These are phyloP conservation scores for Saccharomycopsis hybrid DNA, from an alignment of 1,139 yeast species.

Conservation along the genomic window DNA sequence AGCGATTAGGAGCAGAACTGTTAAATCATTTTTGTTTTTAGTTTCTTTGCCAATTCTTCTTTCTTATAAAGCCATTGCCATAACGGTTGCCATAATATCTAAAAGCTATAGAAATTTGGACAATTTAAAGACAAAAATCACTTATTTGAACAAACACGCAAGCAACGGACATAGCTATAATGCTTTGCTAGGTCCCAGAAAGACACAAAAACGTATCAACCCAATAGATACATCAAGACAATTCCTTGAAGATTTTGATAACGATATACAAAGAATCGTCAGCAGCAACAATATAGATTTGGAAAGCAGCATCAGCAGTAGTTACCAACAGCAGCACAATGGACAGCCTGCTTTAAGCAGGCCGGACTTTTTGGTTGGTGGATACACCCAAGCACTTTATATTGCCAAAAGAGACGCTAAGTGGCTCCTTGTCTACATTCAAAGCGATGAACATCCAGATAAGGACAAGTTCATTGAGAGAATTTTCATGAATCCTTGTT, in stretches of 20 bases:
- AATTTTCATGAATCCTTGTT: conserved; percentile 47
- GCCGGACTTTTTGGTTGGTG: conserved; percentile 52
- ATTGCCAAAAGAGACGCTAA: conserved; percentile 60
- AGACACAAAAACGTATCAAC: conserved; percentile 24
- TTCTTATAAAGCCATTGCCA: too few species aligned
- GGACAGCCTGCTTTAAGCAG: too few species aligned
- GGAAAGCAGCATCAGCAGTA: not conserved
- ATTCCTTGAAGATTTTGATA: conserved; percentile 35
- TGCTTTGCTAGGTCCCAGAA: too few species aligned
- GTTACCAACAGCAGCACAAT: not conserved
- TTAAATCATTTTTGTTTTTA: too few species aligned
- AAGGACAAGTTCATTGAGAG: conserved; percentile 48
- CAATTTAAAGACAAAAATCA: too few species aligned
- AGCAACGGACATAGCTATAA: too few species aligned
- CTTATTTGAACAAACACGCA: too few species aligned
- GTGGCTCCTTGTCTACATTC: conserved; percentile 68
- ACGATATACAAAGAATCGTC: conserved; percentile 27
- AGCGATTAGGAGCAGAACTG: too few species aligned
- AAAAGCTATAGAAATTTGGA: too few species aligned
- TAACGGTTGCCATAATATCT: too few species aligned
- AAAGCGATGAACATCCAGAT: conserved; percentile 67
- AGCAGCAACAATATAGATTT: conserved; percentile 11
- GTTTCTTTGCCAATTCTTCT: too few species aligned
- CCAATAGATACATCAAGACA: conserved; percentile 36
- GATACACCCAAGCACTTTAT: conserved; percentile 69